Conservation (phyloP, 2,329 filamentous ascomycete species). For the Phialemoniopsis sp. region DNA sequence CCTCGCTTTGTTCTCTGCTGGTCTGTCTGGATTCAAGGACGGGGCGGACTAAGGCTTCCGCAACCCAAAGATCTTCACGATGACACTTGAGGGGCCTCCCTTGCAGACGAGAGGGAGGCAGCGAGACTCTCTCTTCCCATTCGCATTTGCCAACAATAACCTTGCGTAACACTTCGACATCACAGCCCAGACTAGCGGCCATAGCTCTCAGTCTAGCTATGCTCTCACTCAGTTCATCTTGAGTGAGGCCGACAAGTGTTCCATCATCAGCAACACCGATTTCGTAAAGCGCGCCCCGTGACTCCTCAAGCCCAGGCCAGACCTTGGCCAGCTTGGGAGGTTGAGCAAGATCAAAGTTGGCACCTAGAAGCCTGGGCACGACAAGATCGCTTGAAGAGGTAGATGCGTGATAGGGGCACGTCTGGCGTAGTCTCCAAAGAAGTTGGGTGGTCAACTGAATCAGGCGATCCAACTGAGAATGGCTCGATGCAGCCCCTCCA, state of each 20-base stretch:
- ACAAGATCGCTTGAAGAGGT: slow-evolving; percentile 67
- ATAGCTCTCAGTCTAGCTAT: slow-evolving; percentile 80
- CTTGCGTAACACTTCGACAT: slow-evolving; percentile 74
- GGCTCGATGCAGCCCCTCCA: slow-evolving; percentile 11
- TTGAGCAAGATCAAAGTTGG: too few species aligned
- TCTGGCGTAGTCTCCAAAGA: slow-evolving; percentile 92
- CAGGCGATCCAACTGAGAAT: slow-evolving; percentile 71
- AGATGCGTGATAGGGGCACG: slow-evolving; percentile 83
- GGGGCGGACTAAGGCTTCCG: slow-evolving; percentile 84
- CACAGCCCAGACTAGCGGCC: slow-evolving; percentile 88
- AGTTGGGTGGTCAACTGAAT: slow-evolving; percentile 93
- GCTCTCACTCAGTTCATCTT: slow-evolving; percentile 91
- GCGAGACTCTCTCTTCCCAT: slow-evolving; percentile 48
- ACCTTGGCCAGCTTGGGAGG: slow-evolving; percentile 60
- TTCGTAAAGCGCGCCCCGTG: slow-evolving; percentile 88
- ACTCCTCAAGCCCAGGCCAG: slow-evolving; percentile 83
- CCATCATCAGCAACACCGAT: slow-evolving; percentile 96
- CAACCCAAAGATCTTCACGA: slow-evolving; percentile 71
- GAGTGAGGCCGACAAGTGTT: slow-evolving; percentile 79
- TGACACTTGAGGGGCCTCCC: slow-evolving; percentile 14
- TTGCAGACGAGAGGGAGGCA: slow-evolving; percentile 16
- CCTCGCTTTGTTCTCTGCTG: slow-evolving; percentile 2
- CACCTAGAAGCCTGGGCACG: slow-evolving; percentile 49
- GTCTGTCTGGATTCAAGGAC: slow-evolving; percentile 41
- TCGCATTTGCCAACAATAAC: slow-evolving; percentile 84